Conservation (phyloP, 495 filamentous ascomycete species). For the Penicillium coffeae region DNA sequence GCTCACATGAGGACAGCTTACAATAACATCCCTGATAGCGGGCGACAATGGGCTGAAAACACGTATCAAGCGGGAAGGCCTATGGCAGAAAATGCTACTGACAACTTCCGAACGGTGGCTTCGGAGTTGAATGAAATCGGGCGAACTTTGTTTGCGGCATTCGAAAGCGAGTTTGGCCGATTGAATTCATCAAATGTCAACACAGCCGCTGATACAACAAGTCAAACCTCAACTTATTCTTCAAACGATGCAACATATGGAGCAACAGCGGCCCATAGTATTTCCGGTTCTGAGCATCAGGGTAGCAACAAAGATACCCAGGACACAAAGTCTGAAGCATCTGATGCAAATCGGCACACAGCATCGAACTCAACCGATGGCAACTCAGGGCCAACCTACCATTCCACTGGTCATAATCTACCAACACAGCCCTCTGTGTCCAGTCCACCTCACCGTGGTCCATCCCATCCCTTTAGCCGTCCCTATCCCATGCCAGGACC, state of each 20-base stretch:
- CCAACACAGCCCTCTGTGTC: background rate
- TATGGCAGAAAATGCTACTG: constrained; percentile 37
- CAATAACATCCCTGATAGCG: constrained; percentile 40
- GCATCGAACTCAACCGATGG: background rate
- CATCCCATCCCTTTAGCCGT: background rate
- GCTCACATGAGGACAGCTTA: constrained; percentile 37
- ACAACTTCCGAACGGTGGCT: constrained; percentile 42
- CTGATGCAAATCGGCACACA: background rate
- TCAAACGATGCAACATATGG: constrained; percentile 1
- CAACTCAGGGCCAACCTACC: background rate
- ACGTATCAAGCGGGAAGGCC: constrained; percentile 37
- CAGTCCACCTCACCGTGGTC: background rate
- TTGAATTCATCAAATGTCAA: background rate
- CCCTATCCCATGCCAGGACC: too few relatives aligned
- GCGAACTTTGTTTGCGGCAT: constrained; percentile 36
- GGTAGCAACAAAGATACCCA: background rate
- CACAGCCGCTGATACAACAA: constrained; percentile 4
- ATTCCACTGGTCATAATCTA: background rate
- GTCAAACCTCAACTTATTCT: constrained; percentile 1
- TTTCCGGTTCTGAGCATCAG: background rate
- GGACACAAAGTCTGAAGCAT: background rate
- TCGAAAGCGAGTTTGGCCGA: constrained; percentile 38
- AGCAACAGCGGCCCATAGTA: background rate
- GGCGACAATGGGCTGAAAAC: constrained; percentile 31
- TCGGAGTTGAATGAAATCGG: constrained; percentile 44